phyloP scores from a whole-genome alignment of 2,329 filamentous ascomycete genomes.

The Emydomyces testavorans region DNA sequence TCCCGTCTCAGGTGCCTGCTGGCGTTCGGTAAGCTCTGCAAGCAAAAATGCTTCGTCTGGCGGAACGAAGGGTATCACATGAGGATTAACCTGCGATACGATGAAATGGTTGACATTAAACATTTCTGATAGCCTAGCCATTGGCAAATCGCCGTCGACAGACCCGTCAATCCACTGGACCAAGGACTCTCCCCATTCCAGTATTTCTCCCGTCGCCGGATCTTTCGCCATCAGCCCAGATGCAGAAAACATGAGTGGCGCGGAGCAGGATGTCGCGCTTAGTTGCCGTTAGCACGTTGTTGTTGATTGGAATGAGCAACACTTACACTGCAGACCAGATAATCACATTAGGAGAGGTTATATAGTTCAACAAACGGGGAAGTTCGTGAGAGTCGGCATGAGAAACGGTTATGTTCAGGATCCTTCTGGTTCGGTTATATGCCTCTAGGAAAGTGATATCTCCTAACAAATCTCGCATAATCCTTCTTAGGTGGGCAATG shows the following conservation, averaged over 20 bases:
- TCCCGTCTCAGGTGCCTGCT: constrained; percentile 8
- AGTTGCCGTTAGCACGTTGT: constrained; percentile 1
- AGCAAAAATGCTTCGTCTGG: constrained; percentile 53
- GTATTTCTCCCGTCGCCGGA: constrained; percentile 61
- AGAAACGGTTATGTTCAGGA: constrained; percentile 89
- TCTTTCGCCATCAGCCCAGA: constrained; percentile 75
- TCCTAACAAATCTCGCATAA: constrained; percentile 70
- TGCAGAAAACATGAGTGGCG: constrained; percentile 73
- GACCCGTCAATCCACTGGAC: constrained; percentile 90
- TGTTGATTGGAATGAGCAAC: not conserved
- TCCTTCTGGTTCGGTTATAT: constrained; percentile 83
- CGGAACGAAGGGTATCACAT: constrained; percentile 74
- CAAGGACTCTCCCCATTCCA: constrained; percentile 74
- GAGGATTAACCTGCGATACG: constrained; percentile 91
- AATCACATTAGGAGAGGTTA: constrained; percentile 86
- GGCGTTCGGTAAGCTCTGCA: constrained; percentile 24
- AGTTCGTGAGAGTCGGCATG: constrained; percentile 78
- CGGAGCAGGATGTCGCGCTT: constrained; percentile 79
- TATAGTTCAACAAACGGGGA: constrained; percentile 77
- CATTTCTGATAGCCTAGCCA: constrained; percentile 81
- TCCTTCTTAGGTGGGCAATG: constrained; percentile 65
- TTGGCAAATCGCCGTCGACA: constrained; percentile 86
- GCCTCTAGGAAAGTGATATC: constrained; percentile 93
- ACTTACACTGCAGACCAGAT: constrained; percentile 83
- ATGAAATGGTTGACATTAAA: constrained; percentile 99